Evolutionary conservation across 179 eudicot genomes (phyloP).

Genomic region (Vitellaria paradoxa): DNA sequence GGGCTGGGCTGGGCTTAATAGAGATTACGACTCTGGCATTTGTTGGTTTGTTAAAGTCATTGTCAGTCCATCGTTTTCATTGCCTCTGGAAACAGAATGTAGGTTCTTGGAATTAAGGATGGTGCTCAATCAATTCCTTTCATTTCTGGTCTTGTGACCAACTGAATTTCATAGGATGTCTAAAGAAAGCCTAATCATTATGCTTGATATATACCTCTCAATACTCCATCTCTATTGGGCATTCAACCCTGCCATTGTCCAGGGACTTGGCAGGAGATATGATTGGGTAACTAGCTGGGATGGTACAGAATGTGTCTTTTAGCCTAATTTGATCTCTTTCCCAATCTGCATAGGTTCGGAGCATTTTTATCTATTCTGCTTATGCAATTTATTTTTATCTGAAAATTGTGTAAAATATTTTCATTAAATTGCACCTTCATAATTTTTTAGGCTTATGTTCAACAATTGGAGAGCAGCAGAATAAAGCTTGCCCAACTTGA

Average conservation of each 20-base stretch:
- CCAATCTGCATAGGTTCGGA: no score
- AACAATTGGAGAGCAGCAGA: constrained; percentile 96
- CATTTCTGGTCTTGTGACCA: neutral
- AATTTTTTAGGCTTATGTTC: constrained; percentile 76
- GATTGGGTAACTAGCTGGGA: neutral
- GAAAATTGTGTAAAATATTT: neutral
- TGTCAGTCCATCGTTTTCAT: neutral
- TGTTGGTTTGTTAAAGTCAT: no score
- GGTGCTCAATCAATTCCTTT: neutral
- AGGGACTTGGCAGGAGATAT: constrained; percentile 1
- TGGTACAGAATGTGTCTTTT: neutral
- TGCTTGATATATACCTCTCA: neutral
- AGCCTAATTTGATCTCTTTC: neutral
- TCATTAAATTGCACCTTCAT: neutral
- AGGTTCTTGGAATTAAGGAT: neutral
- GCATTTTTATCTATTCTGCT: no score
- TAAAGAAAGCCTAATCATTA: neutral
- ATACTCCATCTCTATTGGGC: neutral
- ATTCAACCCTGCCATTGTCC: neutral
- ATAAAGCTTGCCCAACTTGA: constrained; percentile 94
- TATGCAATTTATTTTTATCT: constrained; percentile 6
- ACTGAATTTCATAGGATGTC: no score
- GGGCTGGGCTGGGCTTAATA: no score
- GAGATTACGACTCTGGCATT: no score
- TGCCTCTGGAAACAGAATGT: neutral